Base-by-base conservation (phyloP, 2,329 filamentous ascomycete genomes). In the Lasiodiplodia sp. region DNA sequence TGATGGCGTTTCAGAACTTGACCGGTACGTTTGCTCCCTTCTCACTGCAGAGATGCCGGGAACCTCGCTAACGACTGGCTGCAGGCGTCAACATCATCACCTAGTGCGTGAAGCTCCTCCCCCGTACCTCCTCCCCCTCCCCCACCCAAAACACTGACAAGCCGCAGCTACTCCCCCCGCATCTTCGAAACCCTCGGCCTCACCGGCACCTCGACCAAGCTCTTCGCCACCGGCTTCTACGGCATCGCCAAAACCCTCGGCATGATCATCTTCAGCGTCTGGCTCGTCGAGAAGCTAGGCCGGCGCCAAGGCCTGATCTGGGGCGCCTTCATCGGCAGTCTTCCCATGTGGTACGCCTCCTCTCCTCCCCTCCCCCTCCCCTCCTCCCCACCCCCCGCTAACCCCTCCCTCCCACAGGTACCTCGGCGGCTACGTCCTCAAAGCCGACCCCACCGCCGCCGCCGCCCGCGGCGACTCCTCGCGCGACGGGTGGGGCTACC, bases 161-260 rank as follows among this genome's bases (percentile, higher is more conserved):
- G 8, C 2, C 79, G 90, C 76, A 91, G 91, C 81, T 91, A 92
- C 72, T 88, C 89, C 0, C 91, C 91, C 0, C 85, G 87, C 66
- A 92, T 93, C 72, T 93, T 93, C 81, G 80, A 81, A 57, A 85
- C 88, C 72, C 82, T 92, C 1, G 91, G 91, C n/a, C 83, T 93
- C 67, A 80, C 74, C 0, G 85, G 83, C 16, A 88, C 85, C 4
- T 78, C 85, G 47, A 84, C 86, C 47, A 87, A 86, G 25, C 86
- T 93, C 23, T 91, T 93, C 76, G 90, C 91, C 5, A 92, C 90
- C 0, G 91, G 91, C 47, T 86, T 93, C 72, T 93, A 92, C 75
- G 91, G 90, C 28, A 85, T 92, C 67, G 87, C 92, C 67, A 93
- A 93, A 78, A 88, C 57, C 0, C 23, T 62, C 5, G 57, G 57